A percentile compares a stretch with the other conserved stretches of the same genome.
phyloP scores from a whole-genome alignment of 2,329 filamentous ascomycete species.

The Gnomoniopsis smithogilvyi region DNA sequence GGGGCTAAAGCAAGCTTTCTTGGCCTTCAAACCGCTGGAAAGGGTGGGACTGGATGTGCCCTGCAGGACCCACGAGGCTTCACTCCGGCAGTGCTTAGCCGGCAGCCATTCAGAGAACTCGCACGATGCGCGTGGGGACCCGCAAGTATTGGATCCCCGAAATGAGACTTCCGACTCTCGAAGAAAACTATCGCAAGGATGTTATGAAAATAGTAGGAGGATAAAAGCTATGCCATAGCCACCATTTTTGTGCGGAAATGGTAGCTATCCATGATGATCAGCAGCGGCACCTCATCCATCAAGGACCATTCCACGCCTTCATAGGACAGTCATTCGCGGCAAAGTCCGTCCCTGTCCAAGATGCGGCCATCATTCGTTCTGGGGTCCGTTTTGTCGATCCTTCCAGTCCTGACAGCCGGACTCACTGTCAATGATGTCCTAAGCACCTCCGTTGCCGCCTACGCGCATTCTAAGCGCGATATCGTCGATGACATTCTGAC shows the following conservation, averaged over 20 bases:
- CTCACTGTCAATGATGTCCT: constrained; percentile 10
- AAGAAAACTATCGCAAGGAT: neutral
- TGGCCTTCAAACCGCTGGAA: neutral
- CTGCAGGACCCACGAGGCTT: neutral
- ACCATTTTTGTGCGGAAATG: neutral
- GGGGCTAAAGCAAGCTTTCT: neutral
- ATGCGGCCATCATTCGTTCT: constrained; percentile 10
- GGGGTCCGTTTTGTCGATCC: neutral
- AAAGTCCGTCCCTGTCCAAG: neutral
- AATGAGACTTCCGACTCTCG: neutral
- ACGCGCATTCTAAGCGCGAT: constrained; percentile 7
- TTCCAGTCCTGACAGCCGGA: constrained; percentile 2
- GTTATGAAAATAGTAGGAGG: neutral
- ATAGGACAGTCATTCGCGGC: neutral
- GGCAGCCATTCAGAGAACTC: neutral
- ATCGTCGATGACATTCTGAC: constrained; percentile 5
- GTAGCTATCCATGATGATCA: neutral
- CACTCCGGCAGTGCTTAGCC: neutral
- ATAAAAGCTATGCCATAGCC: neutral
- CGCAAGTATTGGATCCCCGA: neutral
- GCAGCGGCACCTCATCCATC: neutral
- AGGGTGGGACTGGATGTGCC: neutral
- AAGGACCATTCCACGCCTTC: neutral
- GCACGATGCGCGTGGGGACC: neutral
- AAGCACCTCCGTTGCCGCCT: constrained; percentile 5